Evolutionary conservation across 345 rosid genomes (phyloP), one percentile per base, ranked within the genome.

Genomic region (Luvunga scandens): DNA sequence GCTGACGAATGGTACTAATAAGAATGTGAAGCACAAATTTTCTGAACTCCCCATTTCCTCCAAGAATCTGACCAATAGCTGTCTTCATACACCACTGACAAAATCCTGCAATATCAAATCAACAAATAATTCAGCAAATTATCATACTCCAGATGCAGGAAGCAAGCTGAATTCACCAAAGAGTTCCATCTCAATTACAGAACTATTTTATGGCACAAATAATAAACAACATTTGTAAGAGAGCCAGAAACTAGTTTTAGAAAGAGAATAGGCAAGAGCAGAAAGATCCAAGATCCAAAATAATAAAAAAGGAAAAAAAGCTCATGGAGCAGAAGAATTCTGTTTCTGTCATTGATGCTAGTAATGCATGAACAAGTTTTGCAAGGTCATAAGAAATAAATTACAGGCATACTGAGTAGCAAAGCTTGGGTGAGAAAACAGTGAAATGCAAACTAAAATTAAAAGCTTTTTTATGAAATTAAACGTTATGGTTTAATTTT

Each of bases 91-190:
- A 42, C 42, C 42, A 33, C 14, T 62, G 27, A 38, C 7, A 5
- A 53, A 63, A n/a, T 76, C 56, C 56, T 76, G 66, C 25, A n/a
- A 18, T 3, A 36, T 12, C 59, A 68, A 59, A 77, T 38, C 59
- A 67, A 68, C 50, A 67, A 28, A 25, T 25, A 42, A 12, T 57
- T 56, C 39, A 69, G 65, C 57, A 68, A 48, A 77, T 25, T 50
- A 73, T 60, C n/a, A 38, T 60, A 38, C 13, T 28, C 8, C 65
- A 24, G 33, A 30, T 68, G 55, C 50, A 31, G 38, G 33, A 55
- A 48, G 39, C 34, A 75, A 45, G n/a, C 65, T 22, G 13, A 14
- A 48, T 66, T 75, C 71, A 31, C 9, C 19, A 55, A 55, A 66
- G 53, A 65, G 57, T 73, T 73, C 45, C 6, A 63, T 28, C 36